A percentile compares a stretch with the other conserved stretches of the same genome.
Evolutionary conservation across 148 eudicot species (phyloP).

Genomic region (Heliosperma pusillum): DNA sequence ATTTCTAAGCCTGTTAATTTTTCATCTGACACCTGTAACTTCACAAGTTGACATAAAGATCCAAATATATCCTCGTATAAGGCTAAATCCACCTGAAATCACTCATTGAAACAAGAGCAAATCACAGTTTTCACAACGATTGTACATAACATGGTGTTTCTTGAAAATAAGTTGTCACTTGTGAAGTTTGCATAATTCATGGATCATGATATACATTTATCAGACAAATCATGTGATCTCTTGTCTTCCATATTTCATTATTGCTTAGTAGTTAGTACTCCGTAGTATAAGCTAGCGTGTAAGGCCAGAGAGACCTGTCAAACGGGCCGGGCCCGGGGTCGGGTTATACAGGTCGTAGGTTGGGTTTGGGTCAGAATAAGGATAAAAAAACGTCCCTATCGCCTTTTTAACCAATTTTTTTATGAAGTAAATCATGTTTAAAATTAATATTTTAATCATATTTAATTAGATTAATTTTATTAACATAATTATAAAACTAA

Average conservation of each 20-base stretch:
- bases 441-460: too few relatives aligned
- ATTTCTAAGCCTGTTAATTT: background rate
- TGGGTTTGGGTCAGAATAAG: too few relatives aligned
- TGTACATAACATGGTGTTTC: background rate
- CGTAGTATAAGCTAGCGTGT: constrained; percentile 3
- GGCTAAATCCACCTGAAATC: constrained; percentile 6
- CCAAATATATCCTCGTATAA: background rate
- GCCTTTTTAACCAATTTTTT: too few relatives aligned
- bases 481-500: too few relatives aligned
- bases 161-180: background rate
- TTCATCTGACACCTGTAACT: constrained; percentile 2
- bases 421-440: too few relatives aligned
- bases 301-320: constrained; percentile 5
- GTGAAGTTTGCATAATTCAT: constrained; percentile 23
- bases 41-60: constrained; percentile 4
- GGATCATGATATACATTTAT: constrained; percentile 28
- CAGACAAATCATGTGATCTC: constrained; percentile 28
- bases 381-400: too few relatives aligned
- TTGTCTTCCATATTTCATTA: constrained; percentile 1
- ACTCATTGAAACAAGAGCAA: background rate
- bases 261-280: too few relatives aligned
- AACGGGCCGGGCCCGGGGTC: too few relatives aligned
- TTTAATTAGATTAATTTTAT: too few relatives aligned
- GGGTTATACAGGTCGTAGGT: too few relatives aligned
- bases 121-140: constrained; percentile 12